Evolutionary conservation across 257 asterid species (phyloP).

Genomic region (Scutellaria baicalensis): DNA sequence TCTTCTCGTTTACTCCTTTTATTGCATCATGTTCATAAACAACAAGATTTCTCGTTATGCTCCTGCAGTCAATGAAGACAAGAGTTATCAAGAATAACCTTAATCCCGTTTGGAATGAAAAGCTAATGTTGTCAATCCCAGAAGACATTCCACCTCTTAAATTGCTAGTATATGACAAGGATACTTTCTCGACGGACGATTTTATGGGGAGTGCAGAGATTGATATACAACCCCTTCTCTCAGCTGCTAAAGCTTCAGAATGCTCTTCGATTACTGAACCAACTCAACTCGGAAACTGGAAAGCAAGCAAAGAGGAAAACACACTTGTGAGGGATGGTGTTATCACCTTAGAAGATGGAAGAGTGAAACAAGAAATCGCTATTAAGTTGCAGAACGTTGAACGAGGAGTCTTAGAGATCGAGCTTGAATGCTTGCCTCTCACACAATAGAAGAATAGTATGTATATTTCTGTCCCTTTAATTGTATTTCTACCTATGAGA

Average conservation of each 20-base stretch:
- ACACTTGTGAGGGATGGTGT: constrained; percentile 45
- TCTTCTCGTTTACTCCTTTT: background rate
- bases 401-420: constrained; percentile 71
- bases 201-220: constrained; percentile 95
- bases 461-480: too few species aligned
- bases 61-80: constrained; percentile 68
- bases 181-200: constrained; percentile 79
- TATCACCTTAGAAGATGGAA: constrained; percentile 55
- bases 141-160: constrained; percentile 80
- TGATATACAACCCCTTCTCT: constrained; percentile 69
- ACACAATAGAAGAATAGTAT: constrained; percentile 36
- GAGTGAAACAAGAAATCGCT: constrained; percentile 57
- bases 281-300: constrained; percentile 42
- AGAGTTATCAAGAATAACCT: constrained; percentile 86
- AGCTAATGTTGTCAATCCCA: constrained; percentile 88
- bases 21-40: background rate
- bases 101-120: constrained; percentile 94
- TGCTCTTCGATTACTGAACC: constrained; percentile 36
- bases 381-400: constrained; percentile 80
- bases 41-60: background rate
- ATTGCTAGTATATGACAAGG: constrained; percentile 88
- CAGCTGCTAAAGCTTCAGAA: constrained; percentile 77
- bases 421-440: constrained; percentile 91
- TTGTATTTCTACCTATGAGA: background rate
- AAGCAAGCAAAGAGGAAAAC: constrained; percentile 59